Percentiles rank a stretch among this genome's conserved stretches.
Evolutionary conservation across 805 yeast species (phyloP).

Genomic region (Teunomyces panamensis): DNA sequence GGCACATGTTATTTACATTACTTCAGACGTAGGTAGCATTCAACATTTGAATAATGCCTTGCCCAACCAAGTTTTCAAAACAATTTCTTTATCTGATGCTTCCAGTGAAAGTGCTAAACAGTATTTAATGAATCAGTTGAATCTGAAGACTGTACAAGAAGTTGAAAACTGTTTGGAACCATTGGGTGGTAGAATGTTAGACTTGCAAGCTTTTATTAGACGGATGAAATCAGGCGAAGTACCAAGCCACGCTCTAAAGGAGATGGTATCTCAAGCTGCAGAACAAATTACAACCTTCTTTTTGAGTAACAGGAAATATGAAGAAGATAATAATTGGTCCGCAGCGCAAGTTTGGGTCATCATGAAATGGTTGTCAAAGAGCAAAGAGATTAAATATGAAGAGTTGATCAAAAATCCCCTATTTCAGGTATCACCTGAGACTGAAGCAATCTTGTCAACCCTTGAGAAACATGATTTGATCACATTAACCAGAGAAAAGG

Average conservation of each 20-base stretch:
- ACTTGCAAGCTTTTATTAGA: conserved; percentile 84
- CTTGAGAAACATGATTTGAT: conserved; percentile 81
- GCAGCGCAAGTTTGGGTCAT: conserved; percentile 87
- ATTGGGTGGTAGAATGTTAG: conserved; percentile 93
- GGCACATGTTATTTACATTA: conserved; percentile 87
- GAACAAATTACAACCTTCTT: conserved; percentile 86
- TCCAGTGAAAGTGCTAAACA: conserved; percentile 63
- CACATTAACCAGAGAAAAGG: conserved; percentile 69
- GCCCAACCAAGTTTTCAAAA: conserved; percentile 85
- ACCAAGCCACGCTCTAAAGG: conserved; percentile 70
- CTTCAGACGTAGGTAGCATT: conserved; percentile 79
- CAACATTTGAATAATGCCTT: conserved; percentile 66
- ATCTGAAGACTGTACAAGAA: conserved; percentile 24
- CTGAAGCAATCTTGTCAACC: conserved; percentile 49
- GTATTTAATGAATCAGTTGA: conserved; percentile 61
- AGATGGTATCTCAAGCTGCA: conserved; percentile 80
- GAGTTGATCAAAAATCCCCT: conserved; percentile 57
- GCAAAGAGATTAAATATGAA: conserved; percentile 45
- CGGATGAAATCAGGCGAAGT: conserved; percentile 86
- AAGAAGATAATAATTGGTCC: conserved; percentile 51
- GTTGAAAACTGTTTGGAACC: conserved; percentile 64
- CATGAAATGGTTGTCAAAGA: conserved; percentile 58
- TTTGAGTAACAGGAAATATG: conserved; percentile 29
- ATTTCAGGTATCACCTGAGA: conserved; percentile 53
- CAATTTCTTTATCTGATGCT: conserved; percentile 77